Percentiles rank a stretch among this genome's conserved stretches.
These are phyloP conservation scores for Lunasporangiospora selenospora DNA, from an alignment of 192 early-diverging fungal genomes.

Conservation along the genomic window DNA sequence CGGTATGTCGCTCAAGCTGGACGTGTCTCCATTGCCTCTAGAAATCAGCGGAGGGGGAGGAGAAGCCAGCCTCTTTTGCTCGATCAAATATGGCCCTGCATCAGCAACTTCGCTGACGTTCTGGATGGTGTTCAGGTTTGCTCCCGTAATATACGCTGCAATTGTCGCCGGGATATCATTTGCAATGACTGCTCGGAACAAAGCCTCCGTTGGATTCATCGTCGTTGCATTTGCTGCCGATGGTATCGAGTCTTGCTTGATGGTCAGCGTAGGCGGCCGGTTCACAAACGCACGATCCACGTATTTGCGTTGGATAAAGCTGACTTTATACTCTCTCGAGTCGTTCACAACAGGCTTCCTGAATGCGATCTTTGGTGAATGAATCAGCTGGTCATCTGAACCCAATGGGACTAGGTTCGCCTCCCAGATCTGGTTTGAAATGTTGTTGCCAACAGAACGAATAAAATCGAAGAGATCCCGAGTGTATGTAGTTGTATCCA, in stretches of 20 bases:
- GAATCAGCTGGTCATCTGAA: not conserved
- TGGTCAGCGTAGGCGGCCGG: not conserved
- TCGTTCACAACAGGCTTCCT: conserved; percentile 54
- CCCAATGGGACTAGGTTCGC: conserved; percentile 28
- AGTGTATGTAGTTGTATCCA: conserved; percentile 71
- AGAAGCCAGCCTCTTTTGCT: not conserved
- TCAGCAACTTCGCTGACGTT: conserved; percentile 12
- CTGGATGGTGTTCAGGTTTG: conserved; percentile 51
- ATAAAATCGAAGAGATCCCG: conserved; percentile 68
- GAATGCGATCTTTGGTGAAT: conserved; percentile 3
- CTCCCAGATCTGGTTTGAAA: conserved; percentile 74
- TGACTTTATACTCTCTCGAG: conserved; percentile 57
- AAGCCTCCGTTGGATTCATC: conserved; percentile 41
- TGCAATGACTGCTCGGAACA: conserved; percentile 49
- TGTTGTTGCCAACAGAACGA: conserved; percentile 63
- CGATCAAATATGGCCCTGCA: conserved; percentile 15
- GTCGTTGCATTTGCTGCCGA: too few species aligned
- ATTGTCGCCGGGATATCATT: conserved; percentile 52
- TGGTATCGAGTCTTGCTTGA: not conserved
- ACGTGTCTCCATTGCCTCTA: not conserved
- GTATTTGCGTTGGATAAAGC: conserved; percentile 67
- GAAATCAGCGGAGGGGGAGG: conserved; percentile 6
- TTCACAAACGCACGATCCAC: conserved; percentile 58
- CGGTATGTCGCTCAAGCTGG: not conserved
- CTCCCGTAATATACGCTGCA: conserved; percentile 46